Conservation (phyloP, 148 eudicot species). For the Cornus controversa region DNA sequence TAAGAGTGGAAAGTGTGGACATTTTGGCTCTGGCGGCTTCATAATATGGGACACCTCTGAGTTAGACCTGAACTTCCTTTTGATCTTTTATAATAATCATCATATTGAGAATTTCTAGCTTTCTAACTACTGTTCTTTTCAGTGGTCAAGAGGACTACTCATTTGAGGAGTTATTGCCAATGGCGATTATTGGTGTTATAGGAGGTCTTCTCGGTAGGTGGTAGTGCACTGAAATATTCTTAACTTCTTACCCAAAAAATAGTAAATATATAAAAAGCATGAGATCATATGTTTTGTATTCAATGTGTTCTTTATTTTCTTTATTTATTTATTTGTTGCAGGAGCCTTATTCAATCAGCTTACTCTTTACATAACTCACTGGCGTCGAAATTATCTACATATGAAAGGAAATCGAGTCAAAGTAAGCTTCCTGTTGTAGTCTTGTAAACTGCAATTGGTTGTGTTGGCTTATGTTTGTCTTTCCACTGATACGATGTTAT, state of each 20-base stretch:
- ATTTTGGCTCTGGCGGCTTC: constrained; percentile 99
- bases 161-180: constrained; percentile 87
- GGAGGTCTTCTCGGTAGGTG: constrained; percentile 98
- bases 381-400: constrained; percentile 96
- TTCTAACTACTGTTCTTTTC: constrained; percentile 29
- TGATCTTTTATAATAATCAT: constrained; percentile 8
- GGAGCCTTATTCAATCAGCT: constrained; percentile 97
- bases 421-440: constrained; percentile 38
- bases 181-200: constrained; percentile 95
- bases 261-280: not conserved
- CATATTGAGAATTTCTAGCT: constrained; percentile 1
- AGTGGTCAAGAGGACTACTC: constrained; percentile 99
- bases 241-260: not conserved
- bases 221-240: constrained; percentile 14
- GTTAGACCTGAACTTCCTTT: constrained; percentile 42
- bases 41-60: constrained; percentile 98
- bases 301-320: not conserved
- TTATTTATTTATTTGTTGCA: constrained; percentile 19
- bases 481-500: constrained; percentile 5
- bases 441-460: not conserved
- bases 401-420: constrained; percentile 85
- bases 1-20: constrained; percentile 95
- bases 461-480: constrained; percentile 1
- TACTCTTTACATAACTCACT: constrained; percentile 71
- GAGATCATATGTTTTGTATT: not conserved